A percentile compares a stretch with the other conserved stretches of the same genome.
These are phyloP conservation scores for Neurospora tetraspora DNA, from an alignment of 495 filamentous ascomycete genomes.

Conservation along the genomic window DNA sequence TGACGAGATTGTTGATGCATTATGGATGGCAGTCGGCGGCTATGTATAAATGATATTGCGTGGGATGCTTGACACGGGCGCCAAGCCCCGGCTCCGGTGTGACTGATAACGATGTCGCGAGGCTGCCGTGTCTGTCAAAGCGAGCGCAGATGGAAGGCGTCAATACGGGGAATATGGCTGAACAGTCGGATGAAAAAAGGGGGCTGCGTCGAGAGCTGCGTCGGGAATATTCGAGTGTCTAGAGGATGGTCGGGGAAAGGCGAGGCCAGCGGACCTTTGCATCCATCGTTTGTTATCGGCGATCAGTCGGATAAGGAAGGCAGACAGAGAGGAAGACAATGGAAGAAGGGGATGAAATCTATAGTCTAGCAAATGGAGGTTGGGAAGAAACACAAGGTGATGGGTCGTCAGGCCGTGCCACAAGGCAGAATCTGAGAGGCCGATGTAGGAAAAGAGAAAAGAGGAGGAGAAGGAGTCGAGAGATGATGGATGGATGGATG, in stretches of 20 bases:
- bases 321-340: background rate
- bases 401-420: background rate
- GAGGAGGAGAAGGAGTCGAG: constrained; percentile 1
- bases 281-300: constrained; percentile 18
- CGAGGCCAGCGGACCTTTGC: constrained; percentile 13
- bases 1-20: constrained; percentile 85
- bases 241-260: background rate
- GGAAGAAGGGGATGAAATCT: background rate
- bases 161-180: background rate
- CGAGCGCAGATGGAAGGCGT: background rate
- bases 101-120: background rate
- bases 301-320: background rate
- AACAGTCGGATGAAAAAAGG: background rate
- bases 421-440: background rate
- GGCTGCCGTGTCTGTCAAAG: background rate
- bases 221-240: background rate
- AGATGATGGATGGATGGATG: constrained; percentile 1
- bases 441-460: background rate
- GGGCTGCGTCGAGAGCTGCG: background rate
- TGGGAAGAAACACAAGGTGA: background rate
- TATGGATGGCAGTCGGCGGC: constrained; percentile 1
- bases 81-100: background rate
- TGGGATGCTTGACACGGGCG: background rate
- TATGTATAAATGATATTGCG: background rate
- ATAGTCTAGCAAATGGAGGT: background rate